A percentile compares a stretch with the other conserved stretches of the same genome.
These are phyloP conservation scores for Blastobotrys proliferans DNA, from an alignment of 1,139 yeast genomes.

Conservation along the genomic window DNA sequence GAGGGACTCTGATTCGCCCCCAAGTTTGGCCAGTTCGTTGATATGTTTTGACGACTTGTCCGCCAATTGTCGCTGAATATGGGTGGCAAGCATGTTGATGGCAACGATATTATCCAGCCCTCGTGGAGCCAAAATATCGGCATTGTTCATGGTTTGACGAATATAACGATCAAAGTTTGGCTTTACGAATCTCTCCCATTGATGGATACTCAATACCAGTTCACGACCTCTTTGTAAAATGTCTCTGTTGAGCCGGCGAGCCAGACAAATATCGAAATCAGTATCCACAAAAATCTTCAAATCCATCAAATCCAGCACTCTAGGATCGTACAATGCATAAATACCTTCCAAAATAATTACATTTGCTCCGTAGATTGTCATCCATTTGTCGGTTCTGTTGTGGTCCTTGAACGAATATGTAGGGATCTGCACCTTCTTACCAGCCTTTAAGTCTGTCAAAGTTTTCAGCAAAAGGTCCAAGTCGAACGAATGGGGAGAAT, in stretches of 20 bases:
- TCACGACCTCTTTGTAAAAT: constrained; percentile 84
- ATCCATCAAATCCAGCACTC: constrained; percentile 73
- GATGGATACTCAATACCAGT: constrained; percentile 71
- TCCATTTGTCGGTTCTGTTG: constrained; percentile 60
- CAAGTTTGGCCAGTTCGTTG: constrained; percentile 52
- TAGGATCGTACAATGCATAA: constrained; percentile 70
- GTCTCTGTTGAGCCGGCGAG: constrained; percentile 82
- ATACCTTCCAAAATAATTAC: constrained; percentile 91
- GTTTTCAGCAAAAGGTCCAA: constrained; percentile 64
- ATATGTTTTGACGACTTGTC: constrained; percentile 65
- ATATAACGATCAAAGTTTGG: constrained; percentile 82
- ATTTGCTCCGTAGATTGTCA: constrained; percentile 90
- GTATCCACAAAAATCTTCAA: constrained; percentile 89
- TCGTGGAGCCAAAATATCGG: constrained; percentile 84
- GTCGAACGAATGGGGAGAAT: constrained; percentile 78
- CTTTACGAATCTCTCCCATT: constrained; percentile 88
- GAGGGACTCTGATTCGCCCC: constrained; percentile 26
- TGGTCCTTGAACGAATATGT: constrained; percentile 79
- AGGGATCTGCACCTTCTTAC: constrained; percentile 65
- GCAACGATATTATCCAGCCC: constrained; percentile 83
- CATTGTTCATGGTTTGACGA: constrained; percentile 71
- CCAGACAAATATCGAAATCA: constrained; percentile 85
- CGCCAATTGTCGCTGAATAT: constrained; percentile 67
- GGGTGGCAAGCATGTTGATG: constrained; percentile 70
- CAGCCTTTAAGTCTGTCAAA: constrained; percentile 59